These are phyloP conservation scores for Alternaria infectoria DNA, from an alignment of 2,329 filamentous ascomycete genomes.

Conservation along the genomic window DNA sequence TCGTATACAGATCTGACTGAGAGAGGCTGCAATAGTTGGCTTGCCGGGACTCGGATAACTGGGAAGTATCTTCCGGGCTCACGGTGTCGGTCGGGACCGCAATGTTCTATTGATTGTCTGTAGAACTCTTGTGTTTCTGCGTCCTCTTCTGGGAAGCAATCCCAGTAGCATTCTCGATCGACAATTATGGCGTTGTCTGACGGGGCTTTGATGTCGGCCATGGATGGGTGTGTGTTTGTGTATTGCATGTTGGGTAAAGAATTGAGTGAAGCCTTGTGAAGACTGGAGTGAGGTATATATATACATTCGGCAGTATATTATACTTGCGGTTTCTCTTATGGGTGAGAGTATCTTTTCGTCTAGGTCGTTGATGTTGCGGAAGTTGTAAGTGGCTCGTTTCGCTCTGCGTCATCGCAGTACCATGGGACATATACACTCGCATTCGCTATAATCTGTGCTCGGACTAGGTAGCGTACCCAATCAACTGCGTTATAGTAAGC, in stretches of 20 bases:
- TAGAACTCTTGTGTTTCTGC: not conserved
- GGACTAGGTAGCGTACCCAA: not conserved
- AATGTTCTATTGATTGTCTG: not conserved
- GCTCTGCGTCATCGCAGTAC: not conserved
- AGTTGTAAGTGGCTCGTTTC: not conserved
- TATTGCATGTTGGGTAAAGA: not conserved
- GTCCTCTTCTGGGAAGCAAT: not conserved
- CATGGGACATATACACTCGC: not conserved
- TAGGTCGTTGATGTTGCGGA: not conserved
- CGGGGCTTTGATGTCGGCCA: not conserved
- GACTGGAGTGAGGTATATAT: not conserved
- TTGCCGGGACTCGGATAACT: not conserved
- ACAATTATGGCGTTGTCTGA: not conserved
- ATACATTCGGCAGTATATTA: not conserved
- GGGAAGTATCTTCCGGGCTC: not conserved
- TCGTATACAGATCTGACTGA: not conserved
- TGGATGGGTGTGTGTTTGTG: not conserved
- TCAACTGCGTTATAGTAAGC: not conserved
- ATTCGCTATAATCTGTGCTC: not conserved
- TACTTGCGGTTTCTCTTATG: not conserved
- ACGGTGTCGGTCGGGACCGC: not conserved
- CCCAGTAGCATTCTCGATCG: not conserved
- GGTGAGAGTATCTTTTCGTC: not conserved
- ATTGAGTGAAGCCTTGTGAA: not conserved
- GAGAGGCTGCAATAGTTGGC: not conserved